Conservation (phyloP, 257 asterid genomes). For the Plectranthus barbatus region DNA sequence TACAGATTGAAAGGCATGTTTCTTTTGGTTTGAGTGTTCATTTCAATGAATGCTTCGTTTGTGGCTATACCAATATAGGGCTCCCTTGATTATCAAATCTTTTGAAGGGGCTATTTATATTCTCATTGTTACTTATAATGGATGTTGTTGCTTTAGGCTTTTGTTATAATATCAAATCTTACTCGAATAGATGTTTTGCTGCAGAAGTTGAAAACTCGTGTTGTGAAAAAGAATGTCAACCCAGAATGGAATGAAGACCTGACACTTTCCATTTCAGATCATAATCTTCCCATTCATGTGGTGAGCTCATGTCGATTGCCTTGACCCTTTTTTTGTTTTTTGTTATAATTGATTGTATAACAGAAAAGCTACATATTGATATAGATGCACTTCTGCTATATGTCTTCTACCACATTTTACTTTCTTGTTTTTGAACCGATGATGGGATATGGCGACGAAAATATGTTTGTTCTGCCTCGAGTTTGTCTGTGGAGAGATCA, state of each 20-base stretch:
- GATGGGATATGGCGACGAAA: not conserved
- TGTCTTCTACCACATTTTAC: not conserved
- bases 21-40: not conserved
- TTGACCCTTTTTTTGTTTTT: not conserved
- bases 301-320: slow-evolving; percentile 25
- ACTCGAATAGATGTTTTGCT: not conserved
- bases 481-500: not conserved
- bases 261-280: slow-evolving; percentile 60
- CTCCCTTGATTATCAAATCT: not conserved
- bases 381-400: not conserved
- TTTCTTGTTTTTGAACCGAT: not conserved
- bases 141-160: not conserved
- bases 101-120: not conserved
- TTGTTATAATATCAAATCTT: not conserved
- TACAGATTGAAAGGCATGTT: not conserved
- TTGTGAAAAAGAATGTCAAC: slow-evolving; percentile 60
- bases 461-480: too few species aligned
- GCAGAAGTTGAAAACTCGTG: slow-evolving; percentile 88
- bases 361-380: not conserved
- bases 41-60: too few species aligned
- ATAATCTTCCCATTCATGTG: slow-evolving; percentile 45
- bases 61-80: not conserved
- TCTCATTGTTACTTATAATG: not conserved
- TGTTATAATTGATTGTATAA: not conserved
- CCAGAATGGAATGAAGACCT: slow-evolving; percentile 92